Base-by-base conservation (phyloP, 805 yeast genomes). In the Sungouiozyma intestinalis region DNA sequence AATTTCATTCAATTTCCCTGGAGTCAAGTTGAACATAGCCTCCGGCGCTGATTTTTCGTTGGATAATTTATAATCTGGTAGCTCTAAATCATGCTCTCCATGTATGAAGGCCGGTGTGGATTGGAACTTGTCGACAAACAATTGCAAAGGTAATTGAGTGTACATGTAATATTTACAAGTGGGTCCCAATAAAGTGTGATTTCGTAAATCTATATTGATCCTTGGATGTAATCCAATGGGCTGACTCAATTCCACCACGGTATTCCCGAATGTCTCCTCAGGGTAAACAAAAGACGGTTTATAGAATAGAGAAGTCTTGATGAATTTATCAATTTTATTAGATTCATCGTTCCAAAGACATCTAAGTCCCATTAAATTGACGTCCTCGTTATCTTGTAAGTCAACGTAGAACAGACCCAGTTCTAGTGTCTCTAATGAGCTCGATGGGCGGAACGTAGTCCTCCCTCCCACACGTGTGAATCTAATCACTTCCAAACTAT, bases 21-120 rank as follows among this genome's bases (percentile, higher is more conserved):
- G 48, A 7, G 45, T 38, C 39, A 71, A 44, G 37, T 59, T 61
- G 27, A 74, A 60, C 16, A 76, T 51, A 16, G 67, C 66, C 36
- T 67, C 63, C 3, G 76, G 68, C 1, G 80, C 80, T 68, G 71
- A 71, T 8, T 49, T 40, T 21, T 60, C 59, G 7, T 49, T 44
- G 7, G 33, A 33, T 11, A 59, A 34, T 35, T 49, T 49, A 68
- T 76, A 77, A 29, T 62, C 69, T 3, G 83, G 83, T 29, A 68
- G 66, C 48, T 77, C 83, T 18, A 77, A 57, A 50, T 77, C 79
- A n/a, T 67, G 61, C 40, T 73, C 76, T 3, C 81, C 81, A 70
- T 72, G 72, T 1, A 69, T 54, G 2, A 62, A 64, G 1, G 70
- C 31, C 14, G 74, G 60, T n/a, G 55, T 55, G 18, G 73, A 65